Base-by-base conservation (phyloP, 2,329 filamentous ascomycete genomes). In the Penicillium fuscoglaucum region DNA sequence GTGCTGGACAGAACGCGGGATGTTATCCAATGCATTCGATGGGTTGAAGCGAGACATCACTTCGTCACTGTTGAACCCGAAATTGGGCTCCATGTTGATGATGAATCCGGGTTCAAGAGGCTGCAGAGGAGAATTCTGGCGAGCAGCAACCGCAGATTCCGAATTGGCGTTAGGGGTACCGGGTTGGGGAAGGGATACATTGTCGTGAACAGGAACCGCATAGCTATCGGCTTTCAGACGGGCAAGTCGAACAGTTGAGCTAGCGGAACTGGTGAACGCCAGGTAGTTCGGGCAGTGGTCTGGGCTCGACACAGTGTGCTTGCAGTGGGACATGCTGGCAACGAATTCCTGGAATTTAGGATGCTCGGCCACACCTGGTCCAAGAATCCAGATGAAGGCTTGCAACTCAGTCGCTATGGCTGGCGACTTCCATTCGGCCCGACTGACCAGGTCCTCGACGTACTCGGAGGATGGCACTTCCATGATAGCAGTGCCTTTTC, bases 371-470 rank as follows among this genome's bases (percentile, higher is more conserved):
- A 98, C 81, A 3, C 83, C 86, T 5, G 82, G 80, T 0, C 90
- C 91, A 28, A 97, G 82, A 26, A 91, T 87, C 93, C 95, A 99
- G 66, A 95, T 84, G 49, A 96, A 84, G 41, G 83, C 82, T 46
- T 82, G 78, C 46, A 97, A 74, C 49, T 87, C 84, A 7, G 79
- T 79, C 81, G 91, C 90, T 35, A 96, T 78, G 31, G 84, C 78
- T 12, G 79, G 67, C 39, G 84, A 83, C 19, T 81, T 78, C 87
- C 90, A 93, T 72, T 97, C 93, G 3, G 87, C 82, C 33, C 91
- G 84, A 37, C 80, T 78, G 44, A 96, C 67, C 52, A 97, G 81
- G 6, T 83, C 76, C 13, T 88, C 84, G 28, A 98, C 78, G 68
- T 95, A 93, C 8, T 86, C 84, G 1, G 72, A 61, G 15, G 87